Evolutionary conservation across 306 rosid species (phyloP), one percentile per base, ranked within the genome.

Genomic region (Lathyrus tuberosus): DNA sequence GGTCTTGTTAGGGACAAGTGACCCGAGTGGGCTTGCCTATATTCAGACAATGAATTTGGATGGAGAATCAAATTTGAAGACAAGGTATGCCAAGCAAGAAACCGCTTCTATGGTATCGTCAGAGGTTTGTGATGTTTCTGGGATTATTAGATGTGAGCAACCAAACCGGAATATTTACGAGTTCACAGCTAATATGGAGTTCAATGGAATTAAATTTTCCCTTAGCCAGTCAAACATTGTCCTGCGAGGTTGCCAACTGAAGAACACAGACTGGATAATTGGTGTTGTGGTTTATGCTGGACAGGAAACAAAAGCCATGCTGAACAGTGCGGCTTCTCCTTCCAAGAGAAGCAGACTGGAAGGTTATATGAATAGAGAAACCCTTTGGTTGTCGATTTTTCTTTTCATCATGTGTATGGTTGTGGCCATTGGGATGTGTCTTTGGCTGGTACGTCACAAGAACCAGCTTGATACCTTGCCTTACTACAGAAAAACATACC

Each of bases 211-310:
- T 42, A 86, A 73, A 75, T 79, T 87, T 78, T 77, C 99, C 35
- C 88, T 95, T 52, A 89, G 96, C 80, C 99, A 89, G 62, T 95
- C 99, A 1, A 95, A 95, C 78, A 89, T 95, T 76, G 87, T 95
- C 47, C 80, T 95, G 73, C 97, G 99, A 10, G 99, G 99, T 66
- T 95, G 99, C 85, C 96, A 91, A 80, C 83, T 95, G 76, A 95
- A 95, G 96, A 95, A 95, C 83, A 95, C 99, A 0, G 88, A 78
- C 60, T 95, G 99, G 99, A 77, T 86, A 42, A 80, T 95, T 71
- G 99, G 99, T 73, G 99, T 95, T 75, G 99, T 79, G 22, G 99
- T 95, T 72, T 95, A 95, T 84, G 99, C 99, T 0, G 99, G 99
- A 5, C 96, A 86, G 81, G 99, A 95, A 76, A 95, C 99, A 26